Base-by-base conservation (phyloP, 192 early-diverging fungal species). In the Geosiphon pyriformis region DNA sequence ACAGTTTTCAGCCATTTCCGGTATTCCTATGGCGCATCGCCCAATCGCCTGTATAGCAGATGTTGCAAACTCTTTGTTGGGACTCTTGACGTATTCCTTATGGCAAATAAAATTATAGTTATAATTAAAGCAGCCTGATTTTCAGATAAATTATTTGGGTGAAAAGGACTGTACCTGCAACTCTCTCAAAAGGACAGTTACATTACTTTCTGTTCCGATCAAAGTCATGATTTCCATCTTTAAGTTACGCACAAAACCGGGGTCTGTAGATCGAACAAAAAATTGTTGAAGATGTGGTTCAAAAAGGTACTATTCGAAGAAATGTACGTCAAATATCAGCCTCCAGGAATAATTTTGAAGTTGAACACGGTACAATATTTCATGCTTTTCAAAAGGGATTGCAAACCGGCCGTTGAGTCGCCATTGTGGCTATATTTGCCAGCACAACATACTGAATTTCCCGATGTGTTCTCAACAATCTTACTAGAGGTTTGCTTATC, bases 151-250 rank as follows among this genome's bases (percentile, higher is more conserved):
- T 17, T 47, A 29, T 4, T 56, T n/a, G n/a, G n/a, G n/a, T n/a
- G n/a, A 2, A 37, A 35, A 12, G 32, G 7, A 42, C 12, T 23
- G 53, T 72, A 85, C 89, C 74, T 89, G 83, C 8, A 94, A 72
- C 72, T 96, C 94, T 17, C 78, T 76, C 26, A 95, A 72, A 63
- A 96, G 73, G 29, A 81, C 68, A 1, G 66, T 77, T 20, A 86
- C 87, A 71, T 94, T 93, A 37, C 69, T 78, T n/a, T 82, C 79
- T 4, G 80, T 80, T 1, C 83, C 89, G 20, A 94, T 68, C 23
- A 80, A 65, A 18, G 83, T 86, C 68, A 98, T 65, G 31, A 97
- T 92, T 32, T 91, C 88, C 67, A 98, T 74, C 73, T 98, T 95
- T 51, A 90, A 59, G 55, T 90, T 82, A 33, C 90, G 84, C 56